phyloP scores from a whole-genome alignment of 2,329 filamentous ascomycete species.

The Diplodia corticola region DNA sequence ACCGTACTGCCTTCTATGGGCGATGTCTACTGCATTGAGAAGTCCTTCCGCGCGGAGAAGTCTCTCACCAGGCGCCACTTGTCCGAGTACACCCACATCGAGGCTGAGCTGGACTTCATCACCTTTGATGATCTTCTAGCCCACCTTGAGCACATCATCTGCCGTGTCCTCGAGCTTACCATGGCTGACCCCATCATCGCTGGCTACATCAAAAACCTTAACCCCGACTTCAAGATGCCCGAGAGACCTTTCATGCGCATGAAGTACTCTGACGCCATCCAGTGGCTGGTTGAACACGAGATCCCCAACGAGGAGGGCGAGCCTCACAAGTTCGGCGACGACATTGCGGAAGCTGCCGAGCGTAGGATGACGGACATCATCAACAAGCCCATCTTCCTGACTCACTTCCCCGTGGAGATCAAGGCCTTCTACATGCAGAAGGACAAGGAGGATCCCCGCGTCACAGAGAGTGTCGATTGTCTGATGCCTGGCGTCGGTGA shows the following conservation, averaged over 20 bases:
- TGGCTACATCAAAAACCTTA: slow-evolving; percentile 76
- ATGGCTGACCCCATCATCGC: slow-evolving; percentile 73
- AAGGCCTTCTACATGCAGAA: slow-evolving; percentile 99
- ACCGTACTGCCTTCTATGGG: slow-evolving; percentile 87
- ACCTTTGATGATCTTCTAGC: slow-evolving; percentile 82
- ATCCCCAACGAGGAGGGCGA: slow-evolving; percentile 93
- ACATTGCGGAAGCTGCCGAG: slow-evolving; percentile 97
- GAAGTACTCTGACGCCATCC: slow-evolving; percentile 90
- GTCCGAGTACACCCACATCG: slow-evolving; percentile 94
- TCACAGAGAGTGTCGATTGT: slow-evolving; percentile 89
- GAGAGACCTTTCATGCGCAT: slow-evolving; percentile 88
- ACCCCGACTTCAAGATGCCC: slow-evolving; percentile 84
- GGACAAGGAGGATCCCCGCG: slow-evolving; percentile 72
- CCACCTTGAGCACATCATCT: slow-evolving; percentile 86
- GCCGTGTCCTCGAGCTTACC: slow-evolving; percentile 76
- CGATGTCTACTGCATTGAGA: slow-evolving; percentile 96
- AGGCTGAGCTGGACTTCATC: slow-evolving; percentile 96
- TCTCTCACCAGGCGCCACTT: slow-evolving; percentile 90
- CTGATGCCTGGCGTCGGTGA: slow-evolving; percentile 93
- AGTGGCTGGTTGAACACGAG: slow-evolving; percentile 87
- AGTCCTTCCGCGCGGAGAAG: slow-evolving; percentile 98
- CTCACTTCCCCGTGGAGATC: slow-evolving; percentile 95
- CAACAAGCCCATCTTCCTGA: slow-evolving; percentile 92
- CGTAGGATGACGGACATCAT: slow-evolving; percentile 96
- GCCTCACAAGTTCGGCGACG: slow-evolving; percentile 88